These are phyloP conservation scores for Sanghuangporus weigelae DNA, from an alignment of 1,284 basidiomycete genomes.

Conservation along the genomic window DNA sequence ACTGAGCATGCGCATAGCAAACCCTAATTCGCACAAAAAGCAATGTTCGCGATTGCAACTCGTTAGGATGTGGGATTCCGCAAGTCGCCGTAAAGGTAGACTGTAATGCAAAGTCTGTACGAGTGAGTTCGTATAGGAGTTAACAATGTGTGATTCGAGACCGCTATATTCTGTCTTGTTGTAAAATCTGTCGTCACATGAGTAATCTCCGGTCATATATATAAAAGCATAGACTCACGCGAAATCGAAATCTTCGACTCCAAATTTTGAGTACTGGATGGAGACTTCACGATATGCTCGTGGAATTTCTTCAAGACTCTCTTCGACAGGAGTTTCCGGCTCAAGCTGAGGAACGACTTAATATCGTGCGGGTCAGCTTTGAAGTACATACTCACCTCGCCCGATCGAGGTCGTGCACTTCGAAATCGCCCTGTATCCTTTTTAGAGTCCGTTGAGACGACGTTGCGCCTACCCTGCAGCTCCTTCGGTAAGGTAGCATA, in stretches of 20 bases:
- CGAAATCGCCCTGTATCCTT: conserved; percentile 70
- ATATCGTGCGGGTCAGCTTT: neutral
- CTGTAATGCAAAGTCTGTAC: conserved; percentile 90
- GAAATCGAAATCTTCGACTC: conserved; percentile 99
- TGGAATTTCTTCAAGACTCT: conserved; percentile 62
- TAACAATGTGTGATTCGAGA: conserved; percentile 94
- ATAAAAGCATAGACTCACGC: conserved; percentile 44
- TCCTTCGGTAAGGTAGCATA: conserved; percentile 86
- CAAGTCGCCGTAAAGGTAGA: conserved; percentile 71
- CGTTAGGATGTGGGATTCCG: conserved; percentile 88
- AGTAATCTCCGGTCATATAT: conserved; percentile 1
- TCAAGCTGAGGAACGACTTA: conserved; percentile 35
- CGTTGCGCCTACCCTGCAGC: conserved; percentile 77
- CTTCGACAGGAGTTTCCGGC: conserved; percentile 42
- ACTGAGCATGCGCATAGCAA: conserved; percentile 92
- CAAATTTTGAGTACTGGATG: conserved; percentile 98
- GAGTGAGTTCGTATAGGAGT: conserved; percentile 95
- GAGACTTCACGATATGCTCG: conserved; percentile 88
- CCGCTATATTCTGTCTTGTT: conserved; percentile 89
- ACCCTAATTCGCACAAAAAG: conserved; percentile 92
- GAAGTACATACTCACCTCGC: conserved; percentile 31
- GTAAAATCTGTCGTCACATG: conserved; percentile 63
- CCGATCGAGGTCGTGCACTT: conserved; percentile 62
- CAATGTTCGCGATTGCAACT: conserved; percentile 89
- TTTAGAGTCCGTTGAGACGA: conserved; percentile 46